Percentiles rank a stretch among this genome's conserved stretches.
Evolutionary conservation across 768 basidiomycete species (phyloP).

Genomic region (Nidularia sp.): DNA sequence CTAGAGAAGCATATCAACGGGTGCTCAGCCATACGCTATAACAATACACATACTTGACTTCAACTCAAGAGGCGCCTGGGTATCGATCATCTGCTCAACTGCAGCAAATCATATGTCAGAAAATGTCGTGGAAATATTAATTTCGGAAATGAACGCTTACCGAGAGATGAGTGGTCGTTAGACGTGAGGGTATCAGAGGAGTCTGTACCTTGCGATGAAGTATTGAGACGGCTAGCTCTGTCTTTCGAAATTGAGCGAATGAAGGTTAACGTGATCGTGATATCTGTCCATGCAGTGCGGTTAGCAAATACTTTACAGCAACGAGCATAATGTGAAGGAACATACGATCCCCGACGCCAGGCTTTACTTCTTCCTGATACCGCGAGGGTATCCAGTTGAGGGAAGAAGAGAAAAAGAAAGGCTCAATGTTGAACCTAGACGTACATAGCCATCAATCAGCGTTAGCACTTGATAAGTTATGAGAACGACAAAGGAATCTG

Average conservation of each 20-base stretch:
- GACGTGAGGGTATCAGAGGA: conserved; percentile 9
- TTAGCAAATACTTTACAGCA: not conserved
- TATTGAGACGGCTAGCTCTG: conserved; percentile 8
- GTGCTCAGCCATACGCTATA: not conserved
- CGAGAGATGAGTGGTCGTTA: not conserved
- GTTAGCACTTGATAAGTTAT: not conserved
- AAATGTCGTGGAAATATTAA: not conserved
- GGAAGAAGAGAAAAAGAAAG: conserved; percentile 65
- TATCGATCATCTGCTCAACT: conserved; percentile 26
- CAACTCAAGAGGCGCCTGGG: conserved; percentile 20
- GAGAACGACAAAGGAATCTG: conserved; percentile 44
- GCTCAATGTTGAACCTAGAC: conserved; percentile 52
- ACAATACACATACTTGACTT: conserved; percentile 11
- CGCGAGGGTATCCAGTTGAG: conserved; percentile 67
- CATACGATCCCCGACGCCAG: conserved; percentile 49
- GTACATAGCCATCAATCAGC: not conserved
- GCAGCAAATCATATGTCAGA: not conserved
- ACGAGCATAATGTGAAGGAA: not conserved
- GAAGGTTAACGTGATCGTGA: conserved; percentile 55
- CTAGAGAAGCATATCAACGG: conserved; percentile 8
- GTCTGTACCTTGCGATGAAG: conserved; percentile 7
- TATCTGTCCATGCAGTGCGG: conserved; percentile 30
- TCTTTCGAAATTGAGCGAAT: conserved; percentile 35
- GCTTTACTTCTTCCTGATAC: conserved; percentile 45
- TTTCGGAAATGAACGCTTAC: not conserved